Base-by-base conservation (phyloP, 352 stramenopile species). In the Phytophthora agathidicida region DNA sequence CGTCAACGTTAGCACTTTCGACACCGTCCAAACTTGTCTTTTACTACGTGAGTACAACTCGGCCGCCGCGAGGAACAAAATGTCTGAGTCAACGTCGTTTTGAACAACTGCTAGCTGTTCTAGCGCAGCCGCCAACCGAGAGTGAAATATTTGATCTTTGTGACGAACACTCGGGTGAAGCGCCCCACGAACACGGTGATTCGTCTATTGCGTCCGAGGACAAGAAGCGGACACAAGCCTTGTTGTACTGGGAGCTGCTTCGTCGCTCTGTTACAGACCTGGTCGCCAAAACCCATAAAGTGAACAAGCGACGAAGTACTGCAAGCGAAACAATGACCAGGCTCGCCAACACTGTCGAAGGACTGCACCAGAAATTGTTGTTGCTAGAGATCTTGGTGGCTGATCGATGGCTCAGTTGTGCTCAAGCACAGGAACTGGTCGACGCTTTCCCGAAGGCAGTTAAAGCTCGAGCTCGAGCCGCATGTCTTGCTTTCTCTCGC, bases 1-100 rank as follows among this genome's bases (percentile, higher is more conserved):
- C 26, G 2, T 19, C 37, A 4, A 17, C n/a, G 0, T 10, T 41
- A n/a, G n/a, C n/a, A 5, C 20, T 47, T 9, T 6, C 20, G 10
- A 16, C 27, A 14, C 43, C 45, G 0, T 58, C 60, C 0, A 60
- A 68, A 14, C 51, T 86, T 1, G 56, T 72, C 9, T 93, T 97
- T 32, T 78, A 93, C 57, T 97, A 94, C 43, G 83, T 96, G 7
- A 94, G 84, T 16, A 96, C 89, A 5, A 79, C 70, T 9, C 57
- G 83, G n/a, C 79, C 80, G 9, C 80, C 78, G n/a, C 60, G 71
- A 48, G 78, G 81, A 19, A 88, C 73, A 6, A 77, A 80, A 32
- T 62, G 50, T 0, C 30, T 93, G 9, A 83, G 73, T 19, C 36
- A 70, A 14, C 63, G 77, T 9, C 61, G 83, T 7, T 92, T 87